Evolutionary conservation across 2,329 filamentous ascomycete genomes (phyloP), one percentile per base, ranked within the genome.

Genomic region (Daldinia eschscholtzii): DNA sequence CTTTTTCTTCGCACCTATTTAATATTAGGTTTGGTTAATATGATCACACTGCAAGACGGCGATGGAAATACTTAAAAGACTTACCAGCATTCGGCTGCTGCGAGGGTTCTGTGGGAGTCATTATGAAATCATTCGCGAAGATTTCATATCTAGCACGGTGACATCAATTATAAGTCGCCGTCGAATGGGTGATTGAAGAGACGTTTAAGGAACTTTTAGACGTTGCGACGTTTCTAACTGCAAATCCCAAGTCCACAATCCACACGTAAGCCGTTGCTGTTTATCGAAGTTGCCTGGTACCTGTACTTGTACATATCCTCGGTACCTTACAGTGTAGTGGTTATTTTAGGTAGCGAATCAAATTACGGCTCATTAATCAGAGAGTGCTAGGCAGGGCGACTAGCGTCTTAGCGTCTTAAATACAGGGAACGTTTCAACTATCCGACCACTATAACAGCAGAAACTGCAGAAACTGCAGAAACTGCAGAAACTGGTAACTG

Each of bases 1-100:
- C 81, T 86, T 88, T 81, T 87, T 88, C 79, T 85, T 87, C 57
- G 82, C 75, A 73, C 80, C 82, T 82, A 76, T 65, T 73, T 62
- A 61, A 64, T 5, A 68, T 9, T 55, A 57, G 57, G 69, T 78
- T 78, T 52, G 77, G 75, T 68, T 68, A 42, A 44, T 37, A 56
- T 46, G 50, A 65, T 63, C 42, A 64, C 52, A 23, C 18, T 9
- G 35, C 13, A 15, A 23, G n/a, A 61, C 57, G 44, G 30, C 69
- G 53, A 78, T 2, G 30, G 48, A 6, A 23, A 42, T 65, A 39
- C 69, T 59, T 75, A 59, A 72, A 61, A 2, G 28, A 66, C 64
- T 15, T 55, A 66, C 77, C 74, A 72, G 75, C 63, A 71, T 58
- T 75, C 57, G 72, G 65, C 62, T 74, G 76, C 60, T 77, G 75